phyloP scores from a whole-genome alignment of 768 basidiomycete genomes.

The Mycena vulgaris region DNA sequence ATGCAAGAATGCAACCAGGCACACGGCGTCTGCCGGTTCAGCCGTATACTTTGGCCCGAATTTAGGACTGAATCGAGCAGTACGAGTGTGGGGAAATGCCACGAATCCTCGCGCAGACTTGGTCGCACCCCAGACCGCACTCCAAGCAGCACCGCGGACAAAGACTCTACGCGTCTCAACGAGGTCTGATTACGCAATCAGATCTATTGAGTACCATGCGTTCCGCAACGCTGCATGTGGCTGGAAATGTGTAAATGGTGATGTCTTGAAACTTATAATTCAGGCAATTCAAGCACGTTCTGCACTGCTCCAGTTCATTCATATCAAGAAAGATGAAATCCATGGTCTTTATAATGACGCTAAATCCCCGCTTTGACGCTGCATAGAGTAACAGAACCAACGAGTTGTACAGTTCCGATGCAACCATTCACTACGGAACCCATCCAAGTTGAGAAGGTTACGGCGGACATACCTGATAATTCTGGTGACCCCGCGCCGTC shows the following conservation, averaged over 20 bases:
- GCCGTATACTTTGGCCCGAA: neutral
- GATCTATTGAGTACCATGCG: neutral
- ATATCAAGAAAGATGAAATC: neutral
- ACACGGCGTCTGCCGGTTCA: neutral
- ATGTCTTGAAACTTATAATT: neutral
- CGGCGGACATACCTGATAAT: neutral
- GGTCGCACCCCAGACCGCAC: neutral
- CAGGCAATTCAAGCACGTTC: neutral
- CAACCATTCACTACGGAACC: too few species aligned
- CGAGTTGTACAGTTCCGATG: too few species aligned
- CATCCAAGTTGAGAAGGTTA: neutral
- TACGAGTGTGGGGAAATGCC: neutral
- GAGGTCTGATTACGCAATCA: neutral
- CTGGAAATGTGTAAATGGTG: constrained; percentile 7
- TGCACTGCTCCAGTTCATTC: neutral
- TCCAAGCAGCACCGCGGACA: neutral
- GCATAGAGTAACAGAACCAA: too few species aligned
- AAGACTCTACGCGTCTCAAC: neutral
- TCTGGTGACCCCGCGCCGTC: too few species aligned
- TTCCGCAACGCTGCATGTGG: neutral
- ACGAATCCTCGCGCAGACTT: constrained; percentile 12
- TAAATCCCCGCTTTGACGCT: too few species aligned
- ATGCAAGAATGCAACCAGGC: constrained; percentile 1
- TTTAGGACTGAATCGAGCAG: neutral
- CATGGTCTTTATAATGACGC: neutral